Base-by-base conservation (phyloP, 805 yeast genomes). In the Tetrapisispora taiwanensis region DNA sequence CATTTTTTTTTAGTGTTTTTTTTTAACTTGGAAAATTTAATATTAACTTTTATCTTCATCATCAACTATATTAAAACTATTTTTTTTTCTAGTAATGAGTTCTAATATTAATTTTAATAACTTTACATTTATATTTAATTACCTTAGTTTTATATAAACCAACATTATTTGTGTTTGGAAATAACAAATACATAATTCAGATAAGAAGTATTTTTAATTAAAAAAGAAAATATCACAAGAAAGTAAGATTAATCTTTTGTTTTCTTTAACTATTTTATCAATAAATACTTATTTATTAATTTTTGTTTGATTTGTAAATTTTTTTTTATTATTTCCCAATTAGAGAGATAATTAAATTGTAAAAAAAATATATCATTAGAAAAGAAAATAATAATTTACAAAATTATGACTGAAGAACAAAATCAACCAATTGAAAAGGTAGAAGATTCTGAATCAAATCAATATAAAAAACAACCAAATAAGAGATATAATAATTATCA, bases 331-430 rank as follows among this genome's bases (percentile, higher is more conserved):
- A 5, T 5, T 22, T 22, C 26, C 26, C 26, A 22, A 22, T 6
- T 22, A 22, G 26, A 22, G 26, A 31, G n/a, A 31, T n/a, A 31
- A 31, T n/a, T n/a, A 31, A 31, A 31, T n/a, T n/a, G 6, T 7
- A 30, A 10, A 31, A 31, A 17, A 10, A 31, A 9, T 5, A 10
- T 9, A 8, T 9, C 19, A 35, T 13, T 26, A 28, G 13, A 28
- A 14, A 28, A n/a, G n/a, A n/a, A n/a, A n/a, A n/a, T n/a, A n/a
- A n/a, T n/a, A n/a, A 14, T 28, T 28, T 28, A 26, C 26, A 18
- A 30, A n/a, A 39, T 27, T n/a, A 41, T 35, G 39, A 22, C 39
- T 35, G 44, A 41, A 32, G 43, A 40, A 33, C 43, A 40, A 26
- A n/a, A 26, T 17, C 40, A 33, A 35, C 38, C 22, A 18, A 27